Evolutionary conservation across 2,329 filamentous ascomycete genomes (phyloP).

Genomic region (Diplodia seriata): DNA sequence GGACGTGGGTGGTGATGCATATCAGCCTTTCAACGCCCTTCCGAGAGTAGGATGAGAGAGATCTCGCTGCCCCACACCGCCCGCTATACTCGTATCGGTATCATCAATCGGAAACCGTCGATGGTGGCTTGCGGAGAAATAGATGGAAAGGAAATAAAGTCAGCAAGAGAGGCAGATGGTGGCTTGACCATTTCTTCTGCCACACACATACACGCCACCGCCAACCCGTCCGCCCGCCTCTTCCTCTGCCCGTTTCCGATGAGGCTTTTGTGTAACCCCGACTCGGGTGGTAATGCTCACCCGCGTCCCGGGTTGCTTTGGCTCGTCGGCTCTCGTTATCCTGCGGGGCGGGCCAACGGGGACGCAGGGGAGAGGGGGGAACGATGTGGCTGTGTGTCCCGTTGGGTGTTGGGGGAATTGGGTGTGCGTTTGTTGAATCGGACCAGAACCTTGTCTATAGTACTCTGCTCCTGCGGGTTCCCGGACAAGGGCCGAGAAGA

Average conservation of each 20-base stretch:
- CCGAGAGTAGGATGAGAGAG: too few species aligned
- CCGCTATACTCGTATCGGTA: neutral
- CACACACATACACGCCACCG: neutral
- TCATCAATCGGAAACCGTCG: neutral
- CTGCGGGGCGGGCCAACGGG: neutral
- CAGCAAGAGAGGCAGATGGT: neutral
- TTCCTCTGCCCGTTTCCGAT: neutral
- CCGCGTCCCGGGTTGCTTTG: neutral
- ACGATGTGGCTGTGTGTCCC: neutral
- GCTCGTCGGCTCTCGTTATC: neutral
- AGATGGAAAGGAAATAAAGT: neutral
- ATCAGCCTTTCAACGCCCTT: neutral
- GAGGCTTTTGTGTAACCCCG: neutral
- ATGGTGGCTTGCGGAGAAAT: neutral
- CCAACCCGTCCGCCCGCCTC: neutral
- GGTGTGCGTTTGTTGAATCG: neutral
- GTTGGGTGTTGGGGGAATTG: neutral
- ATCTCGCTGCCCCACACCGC: too few species aligned
- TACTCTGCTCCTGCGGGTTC: neutral
- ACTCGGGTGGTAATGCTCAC: neutral
- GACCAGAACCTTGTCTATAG: neutral
- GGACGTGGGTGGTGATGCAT: too few species aligned
- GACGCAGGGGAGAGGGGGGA: neutral
- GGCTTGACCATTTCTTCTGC: neutral
- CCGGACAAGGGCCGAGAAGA: neutral